Evolutionary conservation across 345 rosid genomes (phyloP).

Genomic region (Litchi chinensis): DNA sequence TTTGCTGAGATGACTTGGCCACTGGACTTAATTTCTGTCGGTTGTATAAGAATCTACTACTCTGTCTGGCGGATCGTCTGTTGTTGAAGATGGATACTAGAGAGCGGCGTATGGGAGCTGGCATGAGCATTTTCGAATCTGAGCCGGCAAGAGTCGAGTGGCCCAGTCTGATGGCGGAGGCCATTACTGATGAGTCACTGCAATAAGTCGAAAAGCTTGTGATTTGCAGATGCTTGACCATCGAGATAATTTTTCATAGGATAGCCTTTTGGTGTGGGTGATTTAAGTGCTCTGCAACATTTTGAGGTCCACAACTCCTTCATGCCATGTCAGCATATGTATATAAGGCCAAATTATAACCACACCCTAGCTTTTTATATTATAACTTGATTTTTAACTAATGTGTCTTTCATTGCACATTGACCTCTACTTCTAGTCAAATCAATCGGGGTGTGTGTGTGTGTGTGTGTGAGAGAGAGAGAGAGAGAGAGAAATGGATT

Average conservation of each 20-base stretch:
- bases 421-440: no score
- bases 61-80: background rate
- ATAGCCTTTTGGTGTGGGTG: background rate
- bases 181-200: conserved; percentile 26
- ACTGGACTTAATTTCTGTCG: conserved; percentile 21
- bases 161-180: conserved; percentile 19
- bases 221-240: background rate
- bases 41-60: background rate
- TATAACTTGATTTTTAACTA: no score
- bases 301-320: background rate
- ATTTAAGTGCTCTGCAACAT: background rate
- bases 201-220: background rate
- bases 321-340: background rate
- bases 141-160: conserved; percentile 19
- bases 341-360: no score
- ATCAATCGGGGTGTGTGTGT: no score
- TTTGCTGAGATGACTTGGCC: conserved; percentile 36
- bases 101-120: conserved; percentile 2
- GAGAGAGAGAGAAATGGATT: no score
- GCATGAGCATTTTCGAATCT: conserved; percentile 9
- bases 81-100: background rate
- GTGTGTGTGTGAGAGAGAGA: no score
- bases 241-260: background rate
- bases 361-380: no score
- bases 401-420: no score